These are phyloP conservation scores for Meyerozyma sp. DNA, from an alignment of 1,139 yeast species.

Conservation along the genomic window DNA sequence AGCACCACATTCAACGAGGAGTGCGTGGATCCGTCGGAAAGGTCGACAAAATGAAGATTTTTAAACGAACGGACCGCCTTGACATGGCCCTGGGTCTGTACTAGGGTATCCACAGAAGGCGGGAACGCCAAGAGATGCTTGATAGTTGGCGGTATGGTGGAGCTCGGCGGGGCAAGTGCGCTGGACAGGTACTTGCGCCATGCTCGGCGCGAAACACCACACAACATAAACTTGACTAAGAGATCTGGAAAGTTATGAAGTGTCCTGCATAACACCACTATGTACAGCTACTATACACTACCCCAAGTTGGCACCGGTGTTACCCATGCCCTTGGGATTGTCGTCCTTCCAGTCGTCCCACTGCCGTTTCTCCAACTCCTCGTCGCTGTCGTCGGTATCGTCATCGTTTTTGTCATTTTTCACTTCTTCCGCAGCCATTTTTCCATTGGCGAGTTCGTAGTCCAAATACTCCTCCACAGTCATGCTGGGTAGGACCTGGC, in stretches of 20 bases:
- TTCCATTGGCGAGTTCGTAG: conserved; percentile 79
- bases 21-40: conserved; percentile 69
- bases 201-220: neutral
- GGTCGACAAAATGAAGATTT: conserved; percentile 72
- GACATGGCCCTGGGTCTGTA: conserved; percentile 59
- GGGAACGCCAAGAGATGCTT: neutral
- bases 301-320: conserved; percentile 74
- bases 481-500: conserved; percentile 92
- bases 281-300: conserved; percentile 16
- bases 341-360: conserved; percentile 95
- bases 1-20: conserved; percentile 56
- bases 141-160: neutral
- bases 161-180: neutral
- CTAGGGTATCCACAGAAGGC: neutral
- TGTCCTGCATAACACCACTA: neutral
- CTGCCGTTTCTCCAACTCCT: conserved; percentile 55
- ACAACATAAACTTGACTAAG: neutral
- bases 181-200: neutral
- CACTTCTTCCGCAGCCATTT: conserved; percentile 55
- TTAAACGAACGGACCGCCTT: conserved; percentile 67
- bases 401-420: conserved; percentile 19
- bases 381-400: conserved; percentile 35
- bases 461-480: conserved; percentile 88
- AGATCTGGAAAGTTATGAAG: neutral
- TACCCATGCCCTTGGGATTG: conserved; percentile 85